phyloP scores from a whole-genome alignment of 106 monocot species.

The Alisma plantagoaquatica region DNA sequence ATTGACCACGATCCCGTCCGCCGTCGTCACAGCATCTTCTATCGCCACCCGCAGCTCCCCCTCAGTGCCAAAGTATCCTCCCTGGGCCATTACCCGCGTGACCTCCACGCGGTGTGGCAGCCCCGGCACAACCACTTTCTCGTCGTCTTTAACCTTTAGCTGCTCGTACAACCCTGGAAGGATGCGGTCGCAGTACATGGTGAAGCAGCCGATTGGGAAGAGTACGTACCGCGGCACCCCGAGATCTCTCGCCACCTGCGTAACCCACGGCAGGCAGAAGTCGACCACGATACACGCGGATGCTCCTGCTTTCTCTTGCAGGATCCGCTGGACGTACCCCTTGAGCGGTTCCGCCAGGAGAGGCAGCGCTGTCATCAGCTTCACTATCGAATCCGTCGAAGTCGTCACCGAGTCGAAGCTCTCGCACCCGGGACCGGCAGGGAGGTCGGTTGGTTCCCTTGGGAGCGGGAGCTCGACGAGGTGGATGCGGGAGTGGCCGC shows the following conservation, averaged over 20 bases:
- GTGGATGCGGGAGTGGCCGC: conserved; percentile 9
- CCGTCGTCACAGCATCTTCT: conserved; percentile 10
- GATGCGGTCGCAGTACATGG: conserved; percentile 7
- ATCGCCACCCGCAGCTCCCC: neutral
- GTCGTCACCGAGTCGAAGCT: conserved; percentile 3
- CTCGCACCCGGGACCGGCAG: conserved; percentile 16
- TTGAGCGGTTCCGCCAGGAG: conserved; percentile 6
- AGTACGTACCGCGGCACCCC: conserved; percentile 11
- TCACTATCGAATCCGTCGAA: neutral
- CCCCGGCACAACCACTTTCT: conserved; percentile 1
- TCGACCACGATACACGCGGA: conserved; percentile 13
- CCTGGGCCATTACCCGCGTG: neutral
- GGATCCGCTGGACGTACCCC: neutral
- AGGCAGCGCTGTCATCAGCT: neutral
- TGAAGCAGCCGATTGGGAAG: conserved; percentile 10
- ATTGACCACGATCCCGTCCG: conserved; percentile 45
- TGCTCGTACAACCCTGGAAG: neutral
- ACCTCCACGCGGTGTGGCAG: conserved; percentile 5
- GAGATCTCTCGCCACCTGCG: conserved; percentile 1
- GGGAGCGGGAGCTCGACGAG: conserved; percentile 6
- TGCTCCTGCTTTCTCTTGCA: too few species aligned
- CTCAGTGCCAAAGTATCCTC: neutral
- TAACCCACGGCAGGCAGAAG: conserved; percentile 7
- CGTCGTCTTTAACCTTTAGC: too few species aligned
- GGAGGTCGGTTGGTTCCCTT: neutral